These are phyloP conservation scores for Neospermospora avenae DNA, from an alignment of 2,329 filamentous ascomycete genomes.

Conservation along the genomic window DNA sequence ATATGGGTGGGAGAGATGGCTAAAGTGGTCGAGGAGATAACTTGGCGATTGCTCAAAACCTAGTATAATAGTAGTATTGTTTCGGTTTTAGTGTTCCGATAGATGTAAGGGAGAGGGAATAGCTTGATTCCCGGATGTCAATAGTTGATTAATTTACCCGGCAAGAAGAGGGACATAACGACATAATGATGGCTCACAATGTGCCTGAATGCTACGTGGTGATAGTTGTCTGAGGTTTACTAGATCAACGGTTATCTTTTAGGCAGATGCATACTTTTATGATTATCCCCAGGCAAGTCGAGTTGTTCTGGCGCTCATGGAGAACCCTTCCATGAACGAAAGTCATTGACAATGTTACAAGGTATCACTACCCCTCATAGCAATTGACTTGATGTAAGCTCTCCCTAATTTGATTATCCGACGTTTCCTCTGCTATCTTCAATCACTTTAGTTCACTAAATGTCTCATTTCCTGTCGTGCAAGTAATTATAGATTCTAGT, in stretches of 20 bases:
- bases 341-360: neutral
- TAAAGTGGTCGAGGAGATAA: conserved; percentile 11
- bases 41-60: neutral
- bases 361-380: neutral
- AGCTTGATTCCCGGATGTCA: no score
- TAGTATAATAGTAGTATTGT: no score
- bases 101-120: neutral
- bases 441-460: no score
- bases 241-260: neutral
- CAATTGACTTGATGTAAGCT: neutral
- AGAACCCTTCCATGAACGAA: neutral
- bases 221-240: no score
- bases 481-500: no score
- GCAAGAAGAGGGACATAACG: no score
- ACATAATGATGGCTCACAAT: no score
- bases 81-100: no score
- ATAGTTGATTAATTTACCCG: no score
- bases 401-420: neutral
- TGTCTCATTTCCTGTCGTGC: no score
- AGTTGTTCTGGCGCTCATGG: neutral
- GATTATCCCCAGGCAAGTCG: neutral
- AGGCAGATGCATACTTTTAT: neutral
- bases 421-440: no score
- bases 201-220: no score
- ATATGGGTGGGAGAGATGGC: conserved; percentile 6